Base-by-base conservation (phyloP, 2,329 filamentous ascomycete genomes). In the Dothistroma pini region DNA sequence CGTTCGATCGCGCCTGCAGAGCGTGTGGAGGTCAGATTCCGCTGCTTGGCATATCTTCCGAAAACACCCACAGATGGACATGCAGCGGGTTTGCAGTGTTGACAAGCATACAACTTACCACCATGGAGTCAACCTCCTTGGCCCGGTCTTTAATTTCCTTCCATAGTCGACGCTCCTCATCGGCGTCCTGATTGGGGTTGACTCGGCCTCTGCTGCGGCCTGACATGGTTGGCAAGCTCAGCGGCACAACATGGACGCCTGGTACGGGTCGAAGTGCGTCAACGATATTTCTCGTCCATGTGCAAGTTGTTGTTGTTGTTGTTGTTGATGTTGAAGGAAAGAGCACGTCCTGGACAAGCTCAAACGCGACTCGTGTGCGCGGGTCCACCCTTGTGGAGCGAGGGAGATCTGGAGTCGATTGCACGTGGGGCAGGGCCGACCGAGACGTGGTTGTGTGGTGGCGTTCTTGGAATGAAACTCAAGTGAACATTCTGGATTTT, bases 81-180 rank as follows among this genome's bases (percentile, higher is more conserved):
- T 9, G 34, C 31, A 44, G 5, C 19, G 21, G 25, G 10, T 52
- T 19, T 9, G n/a, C 19, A 19, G 19, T 14, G n/a, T 35, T 16
- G 31, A n/a, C 25, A 29, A 2, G 19, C 5, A 16, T 7, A 22
- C 16, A n/a, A 70, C 78, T 73, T 76, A 81, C 79, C 69, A 80
- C 76, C 67, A 80, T 76, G 44, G 68, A 70, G 60, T 81, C 80
- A 31, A 80, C 76, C 51, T 77, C 74, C 54, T 75, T 77, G 6
- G 76, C 78, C 64, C 79, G 77, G 48, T 74, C 72, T 56, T 75
- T 75, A 60, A 82, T 79, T 61, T 78, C 75, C 57, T 77, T 79
- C 80, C 80, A 82, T 57, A 82, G 69, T 16, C 77, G 73, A 34
- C 78, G 74, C 69, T 82, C 80, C 68, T 82, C 80, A 58, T 81